Percentiles rank a stretch among this genome's conserved stretches.
Evolutionary conservation across 768 basidiomycete species (phyloP).

Genomic region (Daedaleopsis sinensis): DNA sequence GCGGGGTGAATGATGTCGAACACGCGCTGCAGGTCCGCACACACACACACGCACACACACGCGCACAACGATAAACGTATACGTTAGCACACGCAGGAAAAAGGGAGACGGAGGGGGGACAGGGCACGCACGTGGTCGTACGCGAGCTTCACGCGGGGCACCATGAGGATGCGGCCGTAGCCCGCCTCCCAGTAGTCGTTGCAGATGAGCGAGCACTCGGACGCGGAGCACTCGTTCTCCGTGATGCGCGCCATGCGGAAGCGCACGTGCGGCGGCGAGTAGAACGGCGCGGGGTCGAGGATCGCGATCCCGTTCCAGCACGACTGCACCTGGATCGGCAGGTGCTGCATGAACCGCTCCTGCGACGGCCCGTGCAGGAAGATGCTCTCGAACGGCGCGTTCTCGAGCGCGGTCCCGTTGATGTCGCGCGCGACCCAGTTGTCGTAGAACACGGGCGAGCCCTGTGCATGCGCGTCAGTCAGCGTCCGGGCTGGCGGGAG

Average conservation of each 20-base stretch:
- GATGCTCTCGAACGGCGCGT: conserved; percentile 93
- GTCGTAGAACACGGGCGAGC: conserved; percentile 94
- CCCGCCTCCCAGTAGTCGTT: conserved; percentile 98
- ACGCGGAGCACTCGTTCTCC: conserved; percentile 92
- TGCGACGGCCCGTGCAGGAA: conserved; percentile 84
- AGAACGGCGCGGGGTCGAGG: conserved; percentile 95
- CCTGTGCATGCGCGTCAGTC: conserved; percentile 35
- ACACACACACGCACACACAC: background rate
- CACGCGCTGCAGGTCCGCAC: conserved; percentile 61
- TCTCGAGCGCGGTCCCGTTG: conserved; percentile 97
- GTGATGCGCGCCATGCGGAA: conserved; percentile 94
- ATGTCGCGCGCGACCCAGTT: conserved; percentile 99
- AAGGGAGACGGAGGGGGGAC: background rate
- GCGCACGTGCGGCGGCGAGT: conserved; percentile 83
- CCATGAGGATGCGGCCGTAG: conserved; percentile 97
- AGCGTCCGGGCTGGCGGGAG: background rate
- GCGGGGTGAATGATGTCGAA: conserved; percentile 93
- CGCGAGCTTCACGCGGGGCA: conserved; percentile 93
- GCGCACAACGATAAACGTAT: background rate
- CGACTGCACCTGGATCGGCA: conserved; percentile 94
- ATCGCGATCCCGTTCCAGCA: conserved; percentile 99
- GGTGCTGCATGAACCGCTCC: conserved; percentile 84
- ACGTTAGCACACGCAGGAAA: background rate
- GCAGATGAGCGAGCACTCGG: conserved; percentile 95
- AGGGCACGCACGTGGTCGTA: conserved; percentile 75